Percentiles rank a stretch among this genome's conserved stretches.
phyloP scores from a whole-genome alignment of 192 early-diverging fungal species.

The Coemansia sp. region DNA sequence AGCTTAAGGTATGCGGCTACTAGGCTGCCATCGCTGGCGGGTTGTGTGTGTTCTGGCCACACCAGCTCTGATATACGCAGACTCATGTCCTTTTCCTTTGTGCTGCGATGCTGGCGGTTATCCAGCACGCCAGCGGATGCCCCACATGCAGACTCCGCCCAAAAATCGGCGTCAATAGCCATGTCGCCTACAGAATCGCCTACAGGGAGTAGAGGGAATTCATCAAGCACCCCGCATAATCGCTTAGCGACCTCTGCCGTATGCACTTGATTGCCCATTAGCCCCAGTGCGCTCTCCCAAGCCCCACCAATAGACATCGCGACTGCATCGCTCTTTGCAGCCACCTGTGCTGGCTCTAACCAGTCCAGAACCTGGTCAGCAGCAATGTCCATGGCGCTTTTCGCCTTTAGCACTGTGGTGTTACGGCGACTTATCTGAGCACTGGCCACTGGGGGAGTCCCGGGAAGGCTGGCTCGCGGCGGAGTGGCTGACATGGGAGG shows the following conservation, averaged over 20 bases:
- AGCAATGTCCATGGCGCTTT: neutral
- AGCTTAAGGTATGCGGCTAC: constrained; percentile 31
- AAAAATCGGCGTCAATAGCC: neutral
- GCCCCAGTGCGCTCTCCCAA: constrained; percentile 31
- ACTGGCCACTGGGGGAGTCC: neutral
- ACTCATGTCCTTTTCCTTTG: constrained; percentile 1
- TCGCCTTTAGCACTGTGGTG: neutral
- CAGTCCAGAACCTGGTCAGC: constrained; percentile 30
- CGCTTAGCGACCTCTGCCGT: constrained; percentile 34
- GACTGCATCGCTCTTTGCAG: neutral
- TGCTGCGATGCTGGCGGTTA: neutral
- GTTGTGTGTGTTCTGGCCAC: constrained; percentile 7
- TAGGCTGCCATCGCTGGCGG: constrained; percentile 2
- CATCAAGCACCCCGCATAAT: constrained; percentile 19
- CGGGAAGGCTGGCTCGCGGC: neutral
- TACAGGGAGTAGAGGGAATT: neutral
- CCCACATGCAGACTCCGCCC: neutral
- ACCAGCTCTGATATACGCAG: neutral
- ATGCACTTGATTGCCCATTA: constrained; percentile 24
- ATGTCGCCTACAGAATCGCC: neutral
- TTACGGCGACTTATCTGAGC: neutral
- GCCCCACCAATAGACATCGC: constrained; percentile 3
- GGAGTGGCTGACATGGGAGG: neutral
- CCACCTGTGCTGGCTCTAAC: neutral
- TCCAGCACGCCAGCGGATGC: neutral